Evolutionary conservation across 139 green algal genomes (phyloP).

Genomic region (Chlorella sp.): DNA sequence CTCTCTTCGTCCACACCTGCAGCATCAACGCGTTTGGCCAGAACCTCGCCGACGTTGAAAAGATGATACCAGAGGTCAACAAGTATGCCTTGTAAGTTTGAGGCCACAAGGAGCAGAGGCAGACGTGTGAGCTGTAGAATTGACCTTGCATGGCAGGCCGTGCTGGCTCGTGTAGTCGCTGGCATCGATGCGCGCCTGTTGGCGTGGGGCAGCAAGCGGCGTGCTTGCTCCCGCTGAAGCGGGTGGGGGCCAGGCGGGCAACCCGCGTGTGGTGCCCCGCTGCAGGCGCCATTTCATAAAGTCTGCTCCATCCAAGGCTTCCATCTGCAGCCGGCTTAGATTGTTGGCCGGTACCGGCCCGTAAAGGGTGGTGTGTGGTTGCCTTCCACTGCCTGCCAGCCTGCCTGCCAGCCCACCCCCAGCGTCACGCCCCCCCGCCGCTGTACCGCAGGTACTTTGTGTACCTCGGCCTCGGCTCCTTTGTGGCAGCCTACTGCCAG

Average conservation of each 20-base stretch:
- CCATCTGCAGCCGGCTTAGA: neutral
- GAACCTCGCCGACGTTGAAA: neutral
- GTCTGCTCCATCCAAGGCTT: neutral
- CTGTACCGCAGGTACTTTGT: slow-evolving; percentile 64
- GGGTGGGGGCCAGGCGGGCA: no score
- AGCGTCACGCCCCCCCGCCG: neutral
- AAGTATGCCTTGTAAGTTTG: neutral
- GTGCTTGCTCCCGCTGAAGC: neutral
- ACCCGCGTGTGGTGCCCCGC: no score
- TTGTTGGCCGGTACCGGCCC: no score
- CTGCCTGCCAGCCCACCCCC: no score
- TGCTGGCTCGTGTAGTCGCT: neutral
- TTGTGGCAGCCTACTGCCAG: slow-evolving; percentile 58
- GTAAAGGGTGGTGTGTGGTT: neutral
- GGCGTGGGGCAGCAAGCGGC: neutral
- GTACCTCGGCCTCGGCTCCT: slow-evolving; percentile 67
- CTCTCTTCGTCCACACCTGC: no score
- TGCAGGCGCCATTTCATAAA: neutral
- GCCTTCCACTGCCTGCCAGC: neutral
- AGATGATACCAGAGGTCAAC: neutral
- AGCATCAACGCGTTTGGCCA: slow-evolving; percentile 11
- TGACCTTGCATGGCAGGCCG: neutral
- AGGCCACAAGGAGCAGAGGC: no score
- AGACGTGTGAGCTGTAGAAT: no score
- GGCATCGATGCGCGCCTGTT: neutral